These are phyloP conservation scores for Carallia brachiata DNA, from an alignment of 345 rosid species.

Conservation along the genomic window DNA sequence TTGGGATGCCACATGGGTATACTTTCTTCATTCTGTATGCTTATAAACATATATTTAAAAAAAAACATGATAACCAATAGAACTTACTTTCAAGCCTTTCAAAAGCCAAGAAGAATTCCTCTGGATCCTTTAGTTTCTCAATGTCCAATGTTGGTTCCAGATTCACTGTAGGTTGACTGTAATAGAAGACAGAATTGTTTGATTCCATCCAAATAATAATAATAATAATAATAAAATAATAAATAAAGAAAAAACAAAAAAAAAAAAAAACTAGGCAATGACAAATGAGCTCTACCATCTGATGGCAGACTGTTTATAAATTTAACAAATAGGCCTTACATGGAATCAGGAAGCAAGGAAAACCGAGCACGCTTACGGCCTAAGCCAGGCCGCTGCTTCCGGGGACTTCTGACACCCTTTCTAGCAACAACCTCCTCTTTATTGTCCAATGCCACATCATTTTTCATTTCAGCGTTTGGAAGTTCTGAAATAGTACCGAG, in stretches of 20 bases:
- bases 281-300: not conserved
- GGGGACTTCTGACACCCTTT: slow-evolving; percentile 37
- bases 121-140: slow-evolving; percentile 58
- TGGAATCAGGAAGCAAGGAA: slow-evolving; percentile 57
- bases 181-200: slow-evolving; percentile 11
- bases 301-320: not conserved
- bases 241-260: too few relatives aligned
- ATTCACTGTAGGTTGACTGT: slow-evolving; percentile 50
- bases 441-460: slow-evolving; percentile 14
- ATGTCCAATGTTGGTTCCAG: slow-evolving; percentile 54
- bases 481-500: not conserved
- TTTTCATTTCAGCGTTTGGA: slow-evolving; percentile 16
- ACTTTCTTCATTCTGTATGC: too few relatives aligned
- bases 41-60: not conserved
- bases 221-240: too few relatives aligned
- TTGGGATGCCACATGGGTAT: too few relatives aligned
- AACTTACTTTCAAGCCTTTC: slow-evolving; percentile 54
- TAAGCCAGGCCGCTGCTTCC: slow-evolving; percentile 64
- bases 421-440: slow-evolving; percentile 20
- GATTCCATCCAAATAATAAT: too few relatives aligned
- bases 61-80: not conserved
- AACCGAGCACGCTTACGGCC: slow-evolving; percentile 66
- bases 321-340: slow-evolving; percentile 33
- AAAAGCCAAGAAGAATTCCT: slow-evolving; percentile 64
- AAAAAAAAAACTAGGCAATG: not conserved